Evolutionary conservation across 768 basidiomycete species (phyloP).

Genomic region (Multifurca ochricompacta): DNA sequence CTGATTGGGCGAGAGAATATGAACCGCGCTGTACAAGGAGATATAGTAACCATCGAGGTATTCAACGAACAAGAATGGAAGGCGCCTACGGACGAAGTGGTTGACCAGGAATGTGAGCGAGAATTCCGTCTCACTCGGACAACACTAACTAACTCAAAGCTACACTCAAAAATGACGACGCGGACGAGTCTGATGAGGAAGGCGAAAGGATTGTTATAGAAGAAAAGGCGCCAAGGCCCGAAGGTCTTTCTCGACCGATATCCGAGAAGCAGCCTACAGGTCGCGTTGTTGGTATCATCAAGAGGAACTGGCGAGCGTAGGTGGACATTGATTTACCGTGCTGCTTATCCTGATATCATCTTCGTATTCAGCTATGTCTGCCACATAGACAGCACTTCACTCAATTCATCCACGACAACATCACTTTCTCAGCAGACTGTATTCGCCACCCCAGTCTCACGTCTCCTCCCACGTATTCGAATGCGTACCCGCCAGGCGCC

Average conservation of each 20-base stretch:
- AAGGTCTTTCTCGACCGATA: slow-evolving; percentile 24
- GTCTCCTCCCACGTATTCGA: slow-evolving; percentile 87
- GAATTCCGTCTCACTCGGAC: neutral
- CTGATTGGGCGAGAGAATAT: slow-evolving; percentile 86
- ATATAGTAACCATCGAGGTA: slow-evolving; percentile 85
- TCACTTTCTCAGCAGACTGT: slow-evolving; percentile 85
- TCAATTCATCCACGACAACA: slow-evolving; percentile 68
- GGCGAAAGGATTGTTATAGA: slow-evolving; percentile 33
- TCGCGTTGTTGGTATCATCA: slow-evolving; percentile 82
- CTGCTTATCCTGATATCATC: neutral
- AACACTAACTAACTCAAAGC: slow-evolving; percentile 33
- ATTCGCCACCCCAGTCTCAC: slow-evolving; percentile 89
- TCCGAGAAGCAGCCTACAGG: slow-evolving; percentile 86
- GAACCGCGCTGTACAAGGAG: slow-evolving; percentile 93
- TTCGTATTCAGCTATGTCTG: slow-evolving; percentile 69
- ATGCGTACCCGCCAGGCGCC: slow-evolving; percentile 94
- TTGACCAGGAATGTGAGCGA: slow-evolving; percentile 80
- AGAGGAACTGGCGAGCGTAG: slow-evolving; percentile 92
- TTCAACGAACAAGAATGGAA: slow-evolving; percentile 88
- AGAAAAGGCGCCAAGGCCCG: slow-evolving; percentile 26
- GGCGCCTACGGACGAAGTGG: slow-evolving; percentile 82
- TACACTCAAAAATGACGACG: slow-evolving; percentile 81
- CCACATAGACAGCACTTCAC: slow-evolving; percentile 85
- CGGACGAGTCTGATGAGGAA: slow-evolving; percentile 63
- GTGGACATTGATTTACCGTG: slow-evolving; percentile 28